Base-by-base conservation (phyloP, 306 rosid genomes). In the Cajanus cajan region DNA sequence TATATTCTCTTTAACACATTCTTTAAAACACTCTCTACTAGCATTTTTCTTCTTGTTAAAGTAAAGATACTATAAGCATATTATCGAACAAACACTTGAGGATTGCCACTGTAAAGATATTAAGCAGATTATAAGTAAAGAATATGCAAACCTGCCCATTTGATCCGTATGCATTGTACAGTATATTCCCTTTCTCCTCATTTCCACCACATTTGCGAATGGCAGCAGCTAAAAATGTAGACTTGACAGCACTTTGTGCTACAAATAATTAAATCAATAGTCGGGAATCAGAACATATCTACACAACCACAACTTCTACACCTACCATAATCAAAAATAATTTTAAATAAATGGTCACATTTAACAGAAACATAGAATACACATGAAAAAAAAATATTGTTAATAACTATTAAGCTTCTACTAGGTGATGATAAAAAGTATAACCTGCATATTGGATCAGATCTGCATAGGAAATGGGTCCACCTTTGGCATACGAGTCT, bases 191-290 rank as follows among this genome's bases (percentile, higher is more conserved):
- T 84, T 95, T 95, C 84, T 95, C 96, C 81, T 33, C 98, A 65
- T 95, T 95, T 78, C 98, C 98, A 76, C 98, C 98, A 39, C 93
- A 88, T 83, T 95, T 95, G 65, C 92, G 89, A 85, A 95, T 91
- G 41, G 97, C 98, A 76, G 98, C 47, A 69, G 97, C 97, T 75
- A 95, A 77, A 80, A 95, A 95, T 57, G 94, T 91, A 69, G 91
- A 81, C 85, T 95, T 95, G 44, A 43, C 24, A 76, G 91, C 98
- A 90, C 94, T 78, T 89, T 95, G 96, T n/a, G 94, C 98, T 95
- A 79, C 85, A 85, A 45, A 61, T 19, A 82, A 69, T 24, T 16
- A 76, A 62, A 65, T 69, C 64, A 67, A 65, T 39, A 67, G 62
- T 76, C 68, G 33, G 13, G 43, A 76, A 57, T 2, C 51, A 10